A percentile compares a stretch with the other conserved stretches of the same genome.
These are phyloP conservation scores for Xerocomellus dryophilus DNA, from an alignment of 768 basidiomycete species.

Conservation along the genomic window DNA sequence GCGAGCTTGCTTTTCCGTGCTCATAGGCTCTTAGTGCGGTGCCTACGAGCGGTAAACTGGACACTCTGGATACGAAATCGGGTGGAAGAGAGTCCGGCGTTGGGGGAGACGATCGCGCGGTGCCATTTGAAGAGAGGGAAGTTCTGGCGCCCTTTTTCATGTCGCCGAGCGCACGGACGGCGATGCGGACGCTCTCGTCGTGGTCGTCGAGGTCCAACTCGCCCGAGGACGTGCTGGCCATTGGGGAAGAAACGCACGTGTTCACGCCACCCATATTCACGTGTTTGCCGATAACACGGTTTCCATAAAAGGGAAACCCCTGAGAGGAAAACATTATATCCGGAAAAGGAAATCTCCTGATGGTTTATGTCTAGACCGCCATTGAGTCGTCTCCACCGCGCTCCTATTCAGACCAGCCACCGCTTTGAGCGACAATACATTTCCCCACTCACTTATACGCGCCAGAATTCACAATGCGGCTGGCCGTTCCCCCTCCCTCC, in stretches of 20 bases:
- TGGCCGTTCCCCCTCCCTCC: not conserved
- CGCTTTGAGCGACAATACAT: conserved; percentile 14
- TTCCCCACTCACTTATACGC: conserved; percentile 3
- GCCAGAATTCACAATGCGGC: conserved; percentile 17
- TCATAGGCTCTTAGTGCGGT: conserved; percentile 74
- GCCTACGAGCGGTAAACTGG: conserved; percentile 68
- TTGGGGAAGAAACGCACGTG: conserved; percentile 10
- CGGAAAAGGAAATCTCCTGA: conserved; percentile 13
- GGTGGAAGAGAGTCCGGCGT: conserved; percentile 14
- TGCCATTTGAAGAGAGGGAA: too few species aligned
- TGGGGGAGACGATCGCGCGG: conserved; percentile 13
- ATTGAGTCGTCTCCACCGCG: not conserved
- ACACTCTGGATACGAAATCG: conserved; percentile 54
- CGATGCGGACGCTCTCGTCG: conserved; percentile 78
- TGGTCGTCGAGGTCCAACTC: conserved; percentile 42
- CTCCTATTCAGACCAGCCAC: conserved; percentile 9
- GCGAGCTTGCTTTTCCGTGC: conserved; percentile 76
- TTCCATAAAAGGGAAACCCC: conserved; percentile 9
- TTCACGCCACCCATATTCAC: conserved; percentile 18
- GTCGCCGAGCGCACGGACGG: conserved; percentile 70
- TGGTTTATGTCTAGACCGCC: not conserved
- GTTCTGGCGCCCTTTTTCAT: conserved; percentile 55
- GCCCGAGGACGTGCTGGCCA: conserved; percentile 13
- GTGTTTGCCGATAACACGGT: conserved; percentile 10
- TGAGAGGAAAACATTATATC: not conserved